Evolutionary conservation across 208 protist species (phyloP).

Genomic region (Zelonia costaricensis): DNA sequence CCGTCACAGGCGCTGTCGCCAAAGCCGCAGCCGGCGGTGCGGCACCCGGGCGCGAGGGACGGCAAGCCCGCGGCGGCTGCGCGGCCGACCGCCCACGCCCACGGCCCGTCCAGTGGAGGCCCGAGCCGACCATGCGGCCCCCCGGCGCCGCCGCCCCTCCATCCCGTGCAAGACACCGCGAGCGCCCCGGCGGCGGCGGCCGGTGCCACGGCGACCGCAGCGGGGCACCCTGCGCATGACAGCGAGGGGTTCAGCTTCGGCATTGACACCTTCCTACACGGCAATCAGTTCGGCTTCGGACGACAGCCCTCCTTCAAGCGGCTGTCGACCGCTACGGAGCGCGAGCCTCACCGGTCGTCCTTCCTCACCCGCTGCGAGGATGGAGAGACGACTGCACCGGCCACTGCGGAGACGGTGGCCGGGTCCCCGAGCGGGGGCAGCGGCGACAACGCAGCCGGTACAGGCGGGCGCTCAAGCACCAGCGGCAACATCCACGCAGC

Average conservation of each 20-base stretch:
- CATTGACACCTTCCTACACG: conserved; percentile 70
- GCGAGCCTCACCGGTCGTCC: conserved; percentile 5
- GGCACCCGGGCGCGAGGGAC: too few species aligned
- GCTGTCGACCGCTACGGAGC: conserved; percentile 9
- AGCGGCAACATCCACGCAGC: neutral
- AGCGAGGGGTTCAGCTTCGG: conserved; percentile 53
- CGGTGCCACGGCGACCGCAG: neutral
- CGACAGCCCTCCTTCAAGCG: conserved; percentile 59
- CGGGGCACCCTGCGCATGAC: neutral
- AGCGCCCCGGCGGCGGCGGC: neutral
- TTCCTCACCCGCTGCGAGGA: conserved; percentile 8
- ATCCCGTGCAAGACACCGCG: neutral
- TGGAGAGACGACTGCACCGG: neutral
- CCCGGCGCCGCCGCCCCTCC: neutral
- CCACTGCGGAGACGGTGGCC: neutral
- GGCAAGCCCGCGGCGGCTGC: too few species aligned
- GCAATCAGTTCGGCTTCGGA: conserved; percentile 61
- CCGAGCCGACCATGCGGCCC: neutral
- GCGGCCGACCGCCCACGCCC: too few species aligned
- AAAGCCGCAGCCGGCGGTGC: too few species aligned
- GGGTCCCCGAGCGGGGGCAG: neutral
- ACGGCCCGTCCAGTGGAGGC: too few species aligned
- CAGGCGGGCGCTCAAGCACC: too few species aligned
- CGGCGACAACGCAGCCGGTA: too few species aligned
- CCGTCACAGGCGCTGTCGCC: too few species aligned